Conservation (phyloP, 2,329 filamentous ascomycete species). For the Sporothrix pseudoabietina region DNA sequence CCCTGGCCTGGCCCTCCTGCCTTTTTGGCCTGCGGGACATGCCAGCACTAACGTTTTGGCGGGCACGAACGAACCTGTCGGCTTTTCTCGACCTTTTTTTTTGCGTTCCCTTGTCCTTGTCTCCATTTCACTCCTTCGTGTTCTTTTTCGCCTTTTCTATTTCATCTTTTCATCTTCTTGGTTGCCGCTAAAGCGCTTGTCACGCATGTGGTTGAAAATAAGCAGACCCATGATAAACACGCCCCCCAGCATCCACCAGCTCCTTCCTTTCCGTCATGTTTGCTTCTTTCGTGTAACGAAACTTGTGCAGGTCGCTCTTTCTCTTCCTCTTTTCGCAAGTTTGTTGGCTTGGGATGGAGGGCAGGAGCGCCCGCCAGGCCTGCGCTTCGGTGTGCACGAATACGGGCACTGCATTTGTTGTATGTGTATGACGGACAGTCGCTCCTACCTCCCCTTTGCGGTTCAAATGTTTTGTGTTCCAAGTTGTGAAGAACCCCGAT, state of each 20-base stretch:
- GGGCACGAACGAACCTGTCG: neutral
- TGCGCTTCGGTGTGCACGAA: conserved; percentile 9
- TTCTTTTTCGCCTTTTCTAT: neutral
- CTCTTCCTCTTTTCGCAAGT: neutral
- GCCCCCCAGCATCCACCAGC: neutral
- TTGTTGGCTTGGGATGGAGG: conserved; percentile 1
- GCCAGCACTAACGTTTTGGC: conserved; percentile 20
- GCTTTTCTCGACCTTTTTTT: conserved; percentile 2
- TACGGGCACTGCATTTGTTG: conserved; percentile 12
- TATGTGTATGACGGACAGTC: neutral
- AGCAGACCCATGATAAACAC: neutral
- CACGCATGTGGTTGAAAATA: conserved; percentile 14
- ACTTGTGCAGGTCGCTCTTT: conserved; percentile 13
- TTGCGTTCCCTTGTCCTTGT: neutral
- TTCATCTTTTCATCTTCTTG: neutral
- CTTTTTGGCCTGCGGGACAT: conserved; percentile 7
- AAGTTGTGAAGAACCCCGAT: neutral
- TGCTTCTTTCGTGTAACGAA: neutral
- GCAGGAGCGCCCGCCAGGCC: neutral
- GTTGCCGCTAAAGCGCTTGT: conserved; percentile 10
- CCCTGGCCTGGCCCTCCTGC: neutral
- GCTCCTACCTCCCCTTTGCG: neutral
- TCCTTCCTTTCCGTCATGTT: neutral
- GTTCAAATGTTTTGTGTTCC: neutral
- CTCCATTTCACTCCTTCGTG: neutral